Evolutionary conservation across 768 basidiomycete genomes (phyloP).

Genomic region (Hypsizygus marmoreus): DNA sequence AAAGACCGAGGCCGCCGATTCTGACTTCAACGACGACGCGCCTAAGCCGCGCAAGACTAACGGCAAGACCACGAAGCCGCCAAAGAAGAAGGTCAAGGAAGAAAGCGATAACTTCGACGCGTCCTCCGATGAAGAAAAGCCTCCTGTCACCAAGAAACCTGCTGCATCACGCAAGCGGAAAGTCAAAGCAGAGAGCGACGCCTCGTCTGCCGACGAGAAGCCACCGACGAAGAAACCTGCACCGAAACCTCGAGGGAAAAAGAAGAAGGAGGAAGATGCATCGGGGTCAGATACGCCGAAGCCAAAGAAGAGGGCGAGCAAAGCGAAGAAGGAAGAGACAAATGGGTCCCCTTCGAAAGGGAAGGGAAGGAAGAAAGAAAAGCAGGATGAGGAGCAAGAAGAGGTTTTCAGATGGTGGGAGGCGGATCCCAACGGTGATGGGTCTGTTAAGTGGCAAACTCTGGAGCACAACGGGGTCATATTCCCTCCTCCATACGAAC

Average conservation of each 20-base stretch:
- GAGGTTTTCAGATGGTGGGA: conserved; percentile 91
- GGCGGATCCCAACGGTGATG: conserved; percentile 70
- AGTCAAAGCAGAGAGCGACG: conserved; percentile 52
- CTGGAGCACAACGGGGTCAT: conserved; percentile 93
- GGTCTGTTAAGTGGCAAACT: conserved; percentile 89
- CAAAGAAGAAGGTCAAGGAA: conserved; percentile 69
- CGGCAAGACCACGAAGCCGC: conserved; percentile 51
- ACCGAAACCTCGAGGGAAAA: conserved; percentile 52
- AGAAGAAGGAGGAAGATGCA: conserved; percentile 54
- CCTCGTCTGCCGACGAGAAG: conserved; percentile 45
- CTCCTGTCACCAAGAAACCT: conserved; percentile 39
- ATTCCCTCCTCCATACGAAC: conserved; percentile 94
- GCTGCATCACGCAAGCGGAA: conserved; percentile 42
- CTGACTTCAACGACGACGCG: conserved; percentile 43
- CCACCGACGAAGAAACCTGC: conserved; percentile 44
- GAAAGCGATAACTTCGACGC: conserved; percentile 29
- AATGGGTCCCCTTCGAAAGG: conserved; percentile 36
- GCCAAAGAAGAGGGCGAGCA: conserved; percentile 45
- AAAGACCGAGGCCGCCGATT: conserved; percentile 36
- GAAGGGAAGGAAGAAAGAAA: conserved; percentile 53
- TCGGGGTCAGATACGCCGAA: conserved; percentile 46
- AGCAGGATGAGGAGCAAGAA: conserved; percentile 70
- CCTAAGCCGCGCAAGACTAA: conserved; percentile 48
- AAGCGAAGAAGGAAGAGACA: conserved; percentile 45
- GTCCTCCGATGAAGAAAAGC: conserved; percentile 39